Evolutionary conservation across 371 early-diverging fungal species (phyloP).

Genomic region (Mortierella sp.): DNA sequence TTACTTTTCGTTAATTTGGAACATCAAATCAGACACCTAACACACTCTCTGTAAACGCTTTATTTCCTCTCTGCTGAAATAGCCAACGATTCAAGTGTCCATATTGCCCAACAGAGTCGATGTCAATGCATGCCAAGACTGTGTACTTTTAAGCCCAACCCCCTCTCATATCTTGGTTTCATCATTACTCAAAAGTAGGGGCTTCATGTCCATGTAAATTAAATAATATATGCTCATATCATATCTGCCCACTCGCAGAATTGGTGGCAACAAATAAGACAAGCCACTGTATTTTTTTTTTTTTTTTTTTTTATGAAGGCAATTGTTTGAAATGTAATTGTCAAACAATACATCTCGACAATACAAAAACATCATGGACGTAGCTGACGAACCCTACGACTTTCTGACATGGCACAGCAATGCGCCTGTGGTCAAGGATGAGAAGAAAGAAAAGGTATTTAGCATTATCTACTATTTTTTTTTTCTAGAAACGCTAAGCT

Average conservation of each 20-base stretch:
- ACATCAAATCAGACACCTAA: neutral
- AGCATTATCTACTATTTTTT: neutral
- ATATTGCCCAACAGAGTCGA: slow-evolving; percentile 94
- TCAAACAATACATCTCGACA: neutral
- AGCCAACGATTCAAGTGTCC: slow-evolving; percentile 92
- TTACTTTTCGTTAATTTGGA: neutral
- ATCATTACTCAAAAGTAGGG: neutral
- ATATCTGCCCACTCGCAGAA: too few relatives aligned
- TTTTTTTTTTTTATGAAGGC: slow-evolving; percentile 1
- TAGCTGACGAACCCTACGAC: slow-evolving; percentile 51
- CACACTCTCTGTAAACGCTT: neutral
- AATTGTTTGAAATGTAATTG: neutral
- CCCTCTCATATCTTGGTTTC: neutral
- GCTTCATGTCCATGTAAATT: slow-evolving; percentile 3
- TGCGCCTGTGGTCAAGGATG: slow-evolving; percentile 51
- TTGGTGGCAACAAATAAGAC: slow-evolving; percentile 13
- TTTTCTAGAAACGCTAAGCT: neutral
- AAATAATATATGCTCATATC: too few relatives aligned
- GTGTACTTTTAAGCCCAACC: slow-evolving; percentile 78
- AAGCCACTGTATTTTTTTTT: slow-evolving; percentile 15
- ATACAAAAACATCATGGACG: slow-evolving; percentile 20
- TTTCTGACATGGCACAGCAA: slow-evolving; percentile 55
- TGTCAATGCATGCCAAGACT: slow-evolving; percentile 78
- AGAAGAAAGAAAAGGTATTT: slow-evolving; percentile 47
- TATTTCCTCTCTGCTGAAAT: slow-evolving; percentile 8